Conservation (phyloP, 495 filamentous ascomycete genomes). For the Glonium stellatum region DNA sequence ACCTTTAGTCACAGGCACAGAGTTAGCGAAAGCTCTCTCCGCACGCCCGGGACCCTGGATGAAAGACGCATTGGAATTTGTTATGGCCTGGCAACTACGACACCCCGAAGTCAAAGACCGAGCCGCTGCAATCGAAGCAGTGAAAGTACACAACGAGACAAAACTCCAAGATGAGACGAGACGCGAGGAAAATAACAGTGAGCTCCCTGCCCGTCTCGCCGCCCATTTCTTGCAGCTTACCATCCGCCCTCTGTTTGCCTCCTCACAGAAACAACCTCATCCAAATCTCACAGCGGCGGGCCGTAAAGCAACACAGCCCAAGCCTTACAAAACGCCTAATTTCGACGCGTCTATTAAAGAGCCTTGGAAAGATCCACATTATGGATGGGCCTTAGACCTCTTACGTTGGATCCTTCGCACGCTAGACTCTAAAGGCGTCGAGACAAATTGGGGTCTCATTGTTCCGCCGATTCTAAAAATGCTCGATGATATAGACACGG, state of each 20-base stretch:
- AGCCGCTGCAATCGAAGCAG: conserved; percentile 54
- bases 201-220: conserved; percentile 36
- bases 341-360: conserved; percentile 46
- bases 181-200: conserved; percentile 28
- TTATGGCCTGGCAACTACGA: conserved; percentile 77
- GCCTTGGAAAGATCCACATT: conserved; percentile 63
- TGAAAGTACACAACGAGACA: conserved; percentile 14
- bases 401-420: conserved; percentile 58
- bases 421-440: conserved; percentile 35
- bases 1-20: conserved; percentile 46
- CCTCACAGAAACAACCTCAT: conserved; percentile 20
- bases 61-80: conserved; percentile 60
- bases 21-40: conserved; percentile 55
- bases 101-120: conserved; percentile 61
- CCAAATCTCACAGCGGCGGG: conserved; percentile 25
- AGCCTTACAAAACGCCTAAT: conserved; percentile 36
- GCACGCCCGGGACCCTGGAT: conserved; percentile 71
- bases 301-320: conserved; percentile 13
- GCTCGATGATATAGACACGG: conserved; percentile 58
- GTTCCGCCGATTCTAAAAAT: conserved; percentile 78
- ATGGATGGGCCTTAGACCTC: conserved; percentile 54
- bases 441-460: conserved; percentile 64
- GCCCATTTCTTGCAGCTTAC: conserved; percentile 38
- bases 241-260: conserved; percentile 38
- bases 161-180: not conserved